Evolutionary conservation across 2,329 filamentous ascomycete genomes (phyloP).

Genomic region (Sordariomycetes sp.): DNA sequence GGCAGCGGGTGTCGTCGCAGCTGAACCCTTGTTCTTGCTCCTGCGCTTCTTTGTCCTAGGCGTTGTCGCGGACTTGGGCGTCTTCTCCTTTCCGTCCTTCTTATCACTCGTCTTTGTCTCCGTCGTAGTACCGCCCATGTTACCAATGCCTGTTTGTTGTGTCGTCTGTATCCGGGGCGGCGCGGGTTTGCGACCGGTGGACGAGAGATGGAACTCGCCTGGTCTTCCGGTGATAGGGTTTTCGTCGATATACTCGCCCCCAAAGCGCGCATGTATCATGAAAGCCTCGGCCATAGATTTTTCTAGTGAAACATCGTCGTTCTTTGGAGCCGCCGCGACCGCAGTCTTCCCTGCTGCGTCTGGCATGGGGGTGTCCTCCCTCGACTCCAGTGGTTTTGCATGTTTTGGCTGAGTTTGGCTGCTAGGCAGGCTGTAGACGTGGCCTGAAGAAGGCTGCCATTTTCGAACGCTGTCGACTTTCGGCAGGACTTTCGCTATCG

Average conservation of each 20-base stretch:
- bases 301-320: slow-evolving; percentile 30
- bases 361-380: slow-evolving; percentile 38
- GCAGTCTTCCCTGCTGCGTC: slow-evolving; percentile 13
- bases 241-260: slow-evolving; percentile 58
- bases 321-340: slow-evolving; percentile 19
- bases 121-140: slow-evolving; percentile 23
- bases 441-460: slow-evolving; percentile 46
- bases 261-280: slow-evolving; percentile 46
- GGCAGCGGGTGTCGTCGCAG: slow-evolving; percentile 10
- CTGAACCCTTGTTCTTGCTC: slow-evolving; percentile 28
- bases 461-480: slow-evolving; percentile 38
- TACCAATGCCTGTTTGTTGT: slow-evolving; percentile 20
- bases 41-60: slow-evolving; percentile 38
- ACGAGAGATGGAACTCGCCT: slow-evolving; percentile 55
- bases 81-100: slow-evolving; percentile 38
- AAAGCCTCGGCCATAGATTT: slow-evolving; percentile 49
- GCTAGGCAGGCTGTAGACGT: slow-evolving; percentile 36
- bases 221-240: slow-evolving; percentile 59
- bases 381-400: slow-evolving; percentile 27
- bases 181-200: slow-evolving; percentile 43
- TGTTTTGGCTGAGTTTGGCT: slow-evolving; percentile 15
- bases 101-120: slow-evolving; percentile 33
- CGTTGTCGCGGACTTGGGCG: slow-evolving; percentile 28
- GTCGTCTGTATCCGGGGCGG: slow-evolving; percentile 21
- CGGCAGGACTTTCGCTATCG: slow-evolving; percentile 43